phyloP scores from a whole-genome alignment of 2,329 filamentous ascomycete genomes.

The Cytospora piceae region DNA sequence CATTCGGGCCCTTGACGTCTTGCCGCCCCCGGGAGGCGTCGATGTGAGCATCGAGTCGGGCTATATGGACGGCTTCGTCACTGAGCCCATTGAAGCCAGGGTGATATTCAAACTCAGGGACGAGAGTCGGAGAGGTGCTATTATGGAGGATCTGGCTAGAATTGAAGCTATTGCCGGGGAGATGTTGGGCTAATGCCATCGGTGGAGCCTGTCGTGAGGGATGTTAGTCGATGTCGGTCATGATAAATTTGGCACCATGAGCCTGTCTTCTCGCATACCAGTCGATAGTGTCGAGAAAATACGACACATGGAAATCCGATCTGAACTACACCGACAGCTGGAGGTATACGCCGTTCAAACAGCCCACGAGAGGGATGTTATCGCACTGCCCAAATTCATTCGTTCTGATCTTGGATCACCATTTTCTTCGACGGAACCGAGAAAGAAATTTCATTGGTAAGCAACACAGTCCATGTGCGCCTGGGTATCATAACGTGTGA shows the following conservation, averaged over 20 bases:
- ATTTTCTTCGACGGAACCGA: too few species aligned
- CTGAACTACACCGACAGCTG: too few species aligned
- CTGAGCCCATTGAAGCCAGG: conserved; percentile 32
- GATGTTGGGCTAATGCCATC: background rate
- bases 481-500: conserved; percentile 17
- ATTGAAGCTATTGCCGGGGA: background rate
- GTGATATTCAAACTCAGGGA: conserved; percentile 33
- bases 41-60: conserved; percentile 36
- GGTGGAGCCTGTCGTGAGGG: background rate
- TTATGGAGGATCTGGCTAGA: conserved; percentile 26
- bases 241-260: too few species aligned
- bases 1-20: conserved; percentile 53
- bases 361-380: too few species aligned
- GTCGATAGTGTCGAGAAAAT: too few species aligned
- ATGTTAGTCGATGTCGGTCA: too few species aligned
- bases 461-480: background rate
- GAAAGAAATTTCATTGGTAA: conserved; percentile 1
- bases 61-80: conserved; percentile 32
- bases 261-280: too few species aligned
- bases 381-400: too few species aligned
- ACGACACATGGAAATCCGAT: too few species aligned
- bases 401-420: too few species aligned
- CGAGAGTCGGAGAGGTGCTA: conserved; percentile 28
- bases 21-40: conserved; percentile 31
- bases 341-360: too few species aligned